Percentiles rank a stretch among this genome's conserved stretches.
phyloP scores from a whole-genome alignment of 306 rosid genomes.

The Fragaria vesca region DNA sequence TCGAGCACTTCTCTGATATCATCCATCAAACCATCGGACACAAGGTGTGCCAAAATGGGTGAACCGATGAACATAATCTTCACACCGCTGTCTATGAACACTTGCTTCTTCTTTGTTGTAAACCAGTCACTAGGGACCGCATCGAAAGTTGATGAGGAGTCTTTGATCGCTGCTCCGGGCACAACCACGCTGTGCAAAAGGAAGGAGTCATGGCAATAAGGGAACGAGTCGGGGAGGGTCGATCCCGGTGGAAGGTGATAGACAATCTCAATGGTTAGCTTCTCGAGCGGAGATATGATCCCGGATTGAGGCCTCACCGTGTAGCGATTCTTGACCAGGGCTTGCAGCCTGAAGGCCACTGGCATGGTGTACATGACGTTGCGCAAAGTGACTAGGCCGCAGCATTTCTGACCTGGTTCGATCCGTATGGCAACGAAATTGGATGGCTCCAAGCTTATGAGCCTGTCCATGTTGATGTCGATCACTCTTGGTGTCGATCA shows the following conservation, averaged over 20 bases:
- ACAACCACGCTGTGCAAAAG: constrained; percentile 79
- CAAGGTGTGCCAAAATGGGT: constrained; percentile 47
- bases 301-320: constrained; percentile 64
- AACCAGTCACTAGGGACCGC: constrained; percentile 75
- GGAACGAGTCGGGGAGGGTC: constrained; percentile 58
- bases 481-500: not conserved
- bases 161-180: constrained; percentile 71
- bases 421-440: constrained; percentile 52
- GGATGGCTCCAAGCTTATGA: constrained; percentile 80
- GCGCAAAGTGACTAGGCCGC: constrained; percentile 52
- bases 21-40: constrained; percentile 60
- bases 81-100: constrained; percentile 70
- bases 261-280: constrained; percentile 51
- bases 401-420: constrained; percentile 57
- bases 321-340: constrained; percentile 60
- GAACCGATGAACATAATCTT: constrained; percentile 75
- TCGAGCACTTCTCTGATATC: constrained; percentile 64
- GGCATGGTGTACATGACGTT: constrained; percentile 98
- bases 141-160: constrained; percentile 60
- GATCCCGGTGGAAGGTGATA: constrained; percentile 54
- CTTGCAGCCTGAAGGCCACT: constrained; percentile 75
- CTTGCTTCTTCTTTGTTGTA: constrained; percentile 76
- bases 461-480: constrained; percentile 56
- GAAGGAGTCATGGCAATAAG: constrained; percentile 60
- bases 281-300: constrained; percentile 73